These are phyloP conservation scores for Venturia oleaginea DNA, from an alignment of 2,329 filamentous ascomycete genomes.

Conservation along the genomic window DNA sequence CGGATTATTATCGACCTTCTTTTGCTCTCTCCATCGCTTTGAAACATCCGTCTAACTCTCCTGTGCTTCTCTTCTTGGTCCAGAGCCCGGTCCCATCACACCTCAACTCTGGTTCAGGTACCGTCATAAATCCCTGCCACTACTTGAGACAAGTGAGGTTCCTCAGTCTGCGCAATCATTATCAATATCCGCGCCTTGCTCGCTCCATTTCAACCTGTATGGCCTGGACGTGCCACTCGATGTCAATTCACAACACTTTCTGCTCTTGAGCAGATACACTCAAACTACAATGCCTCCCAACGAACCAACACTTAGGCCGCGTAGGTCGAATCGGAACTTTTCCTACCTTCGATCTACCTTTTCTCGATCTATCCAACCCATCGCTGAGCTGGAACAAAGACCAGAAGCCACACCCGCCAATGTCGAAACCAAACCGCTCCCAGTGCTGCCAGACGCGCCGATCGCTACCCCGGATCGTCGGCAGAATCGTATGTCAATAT, in stretches of 20 bases:
- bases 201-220: neutral
- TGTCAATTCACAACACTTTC: neutral
- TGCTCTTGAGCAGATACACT: slow-evolving; percentile 6
- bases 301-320: neutral
- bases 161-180: neutral
- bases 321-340: slow-evolving; percentile 6
- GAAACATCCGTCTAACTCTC: neutral
- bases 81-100: neutral
- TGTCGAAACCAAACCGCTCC: slow-evolving; percentile 17
- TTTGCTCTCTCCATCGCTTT: neutral
- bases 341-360: slow-evolving; percentile 3
- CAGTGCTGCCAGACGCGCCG: neutral
- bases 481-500: slow-evolving; percentile 39
- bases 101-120: neutral
- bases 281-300: neutral
- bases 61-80: neutral
- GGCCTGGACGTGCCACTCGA: neutral
- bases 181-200: neutral
- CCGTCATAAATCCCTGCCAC: neutral
- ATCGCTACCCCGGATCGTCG: slow-evolving; percentile 21
- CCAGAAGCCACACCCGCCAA: neutral
- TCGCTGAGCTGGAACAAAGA: slow-evolving; percentile 4
- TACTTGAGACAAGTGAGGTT: neutral
- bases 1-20: neutral
- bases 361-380: neutral